Evolutionary conservation across 2,329 filamentous ascomycete genomes (phyloP).

Genomic region (Cordyceps tenuipes): DNA sequence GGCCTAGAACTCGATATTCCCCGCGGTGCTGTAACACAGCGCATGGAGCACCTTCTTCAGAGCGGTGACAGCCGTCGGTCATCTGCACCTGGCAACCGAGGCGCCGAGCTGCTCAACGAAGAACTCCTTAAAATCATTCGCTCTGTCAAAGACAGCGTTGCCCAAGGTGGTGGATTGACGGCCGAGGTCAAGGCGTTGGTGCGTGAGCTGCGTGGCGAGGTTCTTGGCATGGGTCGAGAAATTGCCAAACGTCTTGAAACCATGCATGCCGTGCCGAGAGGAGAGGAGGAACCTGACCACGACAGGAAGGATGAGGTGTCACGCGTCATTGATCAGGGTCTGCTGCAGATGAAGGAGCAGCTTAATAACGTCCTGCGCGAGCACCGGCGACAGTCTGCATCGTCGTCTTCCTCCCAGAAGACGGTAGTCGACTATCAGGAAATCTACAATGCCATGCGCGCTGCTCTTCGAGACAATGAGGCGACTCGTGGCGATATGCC

Average conservation of each 20-base stretch:
- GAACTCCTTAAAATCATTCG: constrained; percentile 77
- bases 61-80: constrained; percentile 33
- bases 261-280: constrained; percentile 33
- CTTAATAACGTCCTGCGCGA: constrained; percentile 74
- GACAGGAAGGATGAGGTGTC: constrained; percentile 62
- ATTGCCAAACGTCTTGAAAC: constrained; percentile 81
- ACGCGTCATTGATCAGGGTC: constrained; percentile 68
- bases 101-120: constrained; percentile 56
- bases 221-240: constrained; percentile 89
- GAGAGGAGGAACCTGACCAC: constrained; percentile 38
- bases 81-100: constrained; percentile 32
- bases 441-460: constrained; percentile 76
- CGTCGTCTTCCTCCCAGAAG: constrained; percentile 52
- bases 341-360: constrained; percentile 75
- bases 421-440: constrained; percentile 67
- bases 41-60: constrained; percentile 38
- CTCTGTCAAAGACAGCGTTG: constrained; percentile 83
- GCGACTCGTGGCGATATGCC: constrained; percentile 30
- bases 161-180: constrained; percentile 79
- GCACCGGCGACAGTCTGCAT: constrained; percentile 59
- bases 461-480: constrained; percentile 58
- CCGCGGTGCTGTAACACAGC: constrained; percentile 28
- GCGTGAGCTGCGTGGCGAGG: constrained; percentile 81
- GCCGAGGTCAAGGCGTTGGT: constrained; percentile 88
- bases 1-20: constrained; percentile 27